Evolutionary conservation across 768 basidiomycete genomes (phyloP).

Genomic region (Termitomyces sp.): DNA sequence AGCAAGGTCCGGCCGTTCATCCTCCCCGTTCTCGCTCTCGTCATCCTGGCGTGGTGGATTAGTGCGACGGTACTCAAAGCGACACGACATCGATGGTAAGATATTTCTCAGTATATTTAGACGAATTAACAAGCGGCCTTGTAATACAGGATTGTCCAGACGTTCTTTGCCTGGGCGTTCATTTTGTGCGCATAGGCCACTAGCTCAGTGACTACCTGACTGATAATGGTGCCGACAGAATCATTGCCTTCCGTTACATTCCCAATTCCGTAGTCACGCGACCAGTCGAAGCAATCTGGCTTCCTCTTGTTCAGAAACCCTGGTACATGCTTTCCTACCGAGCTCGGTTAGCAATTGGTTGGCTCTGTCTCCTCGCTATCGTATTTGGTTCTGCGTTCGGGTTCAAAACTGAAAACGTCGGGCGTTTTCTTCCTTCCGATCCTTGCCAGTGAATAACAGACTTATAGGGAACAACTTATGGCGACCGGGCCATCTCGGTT

Average conservation of each 20-base stretch:
- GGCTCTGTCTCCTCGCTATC: conserved; percentile 73
- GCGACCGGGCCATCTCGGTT: conserved; percentile 80
- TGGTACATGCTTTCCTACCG: conserved; percentile 57
- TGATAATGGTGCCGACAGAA: conserved; percentile 30
- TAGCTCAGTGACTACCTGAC: neutral
- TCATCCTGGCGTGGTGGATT: conserved; percentile 87
- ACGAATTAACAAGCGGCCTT: conserved; percentile 8
- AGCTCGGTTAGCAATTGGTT: conserved; percentile 63
- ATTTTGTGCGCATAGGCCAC: conserved; percentile 49
- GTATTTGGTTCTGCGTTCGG: conserved; percentile 89
- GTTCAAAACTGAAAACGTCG: conserved; percentile 59
- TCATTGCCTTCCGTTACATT: conserved; percentile 85
- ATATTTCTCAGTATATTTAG: conserved; percentile 12
- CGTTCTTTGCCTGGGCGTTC: conserved; percentile 82
- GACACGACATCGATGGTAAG: conserved; percentile 76
- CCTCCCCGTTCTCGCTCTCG: conserved; percentile 48
- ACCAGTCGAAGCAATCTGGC: conserved; percentile 75
- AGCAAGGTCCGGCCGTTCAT: conserved; percentile 40
- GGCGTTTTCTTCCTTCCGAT: conserved; percentile 15
- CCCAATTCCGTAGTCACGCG: conserved; percentile 67
- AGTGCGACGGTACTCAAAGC: conserved; percentile 64
- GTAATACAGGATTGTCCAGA: conserved; percentile 67
- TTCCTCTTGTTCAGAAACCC: conserved; percentile 60
- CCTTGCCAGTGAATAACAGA: conserved; percentile 15
- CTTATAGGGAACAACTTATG: conserved; percentile 52